Evolutionary conservation across 192 early-diverging fungal species (phyloP).

Genomic region (Hyaloraphidium curvatum): DNA sequence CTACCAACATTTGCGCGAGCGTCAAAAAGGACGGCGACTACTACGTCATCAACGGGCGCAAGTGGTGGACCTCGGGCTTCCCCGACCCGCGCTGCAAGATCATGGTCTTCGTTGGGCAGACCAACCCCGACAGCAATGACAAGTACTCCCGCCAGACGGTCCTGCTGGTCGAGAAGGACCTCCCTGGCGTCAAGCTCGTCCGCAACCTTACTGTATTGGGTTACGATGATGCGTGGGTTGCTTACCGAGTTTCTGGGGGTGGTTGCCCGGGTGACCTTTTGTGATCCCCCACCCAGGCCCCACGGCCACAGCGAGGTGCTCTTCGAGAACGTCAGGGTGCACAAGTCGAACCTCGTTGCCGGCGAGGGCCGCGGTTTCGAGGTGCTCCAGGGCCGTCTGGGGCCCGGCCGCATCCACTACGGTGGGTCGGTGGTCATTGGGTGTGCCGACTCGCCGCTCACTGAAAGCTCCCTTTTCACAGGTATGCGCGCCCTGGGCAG

Average conservation of each 20-base stretch:
- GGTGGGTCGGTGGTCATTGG: no score
- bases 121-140: slow-evolving; percentile 20
- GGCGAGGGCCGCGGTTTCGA: slow-evolving; percentile 96
- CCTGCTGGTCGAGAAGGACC: slow-evolving; percentile 65
- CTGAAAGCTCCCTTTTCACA: no score
- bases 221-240: slow-evolving; percentile 95
- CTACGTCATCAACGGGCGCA: slow-evolving; percentile 39
- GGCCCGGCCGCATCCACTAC: no score
- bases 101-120: slow-evolving; percentile 84
- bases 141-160: slow-evolving; percentile 76
- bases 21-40: slow-evolving; percentile 43
- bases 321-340: slow-evolving; percentile 78
- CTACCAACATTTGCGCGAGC: slow-evolving; percentile 81
- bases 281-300: no score
- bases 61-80: slow-evolving; percentile 98
- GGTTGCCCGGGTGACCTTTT: no score
- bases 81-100: slow-evolving; percentile 79
- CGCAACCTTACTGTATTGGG: slow-evolving; percentile 82
- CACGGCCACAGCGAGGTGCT: slow-evolving; percentile 90
- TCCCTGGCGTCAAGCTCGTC: slow-evolving; percentile 63
- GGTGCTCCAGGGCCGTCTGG: slow-evolving; percentile 88
- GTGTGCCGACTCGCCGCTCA: no score
- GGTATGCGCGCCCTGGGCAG: neutral
- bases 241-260: no score
- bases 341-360: slow-evolving; percentile 65